phyloP scores from a whole-genome alignment of 1,139 yeast species.

The Diutina neorugosa region DNA sequence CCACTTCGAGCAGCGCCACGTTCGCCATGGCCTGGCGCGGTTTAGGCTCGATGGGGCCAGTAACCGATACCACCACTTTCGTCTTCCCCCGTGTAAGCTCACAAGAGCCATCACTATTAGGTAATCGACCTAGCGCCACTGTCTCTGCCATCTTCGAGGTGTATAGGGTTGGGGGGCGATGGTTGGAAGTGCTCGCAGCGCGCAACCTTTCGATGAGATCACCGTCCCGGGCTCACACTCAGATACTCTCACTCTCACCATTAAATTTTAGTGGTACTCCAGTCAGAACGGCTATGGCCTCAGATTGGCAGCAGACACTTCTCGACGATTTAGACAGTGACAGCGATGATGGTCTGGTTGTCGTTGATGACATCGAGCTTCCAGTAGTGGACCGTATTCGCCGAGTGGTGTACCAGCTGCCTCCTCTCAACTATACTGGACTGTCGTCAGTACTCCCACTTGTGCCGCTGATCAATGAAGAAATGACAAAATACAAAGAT shows the following conservation, averaged over 20 bases:
- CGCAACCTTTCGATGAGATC: background rate
- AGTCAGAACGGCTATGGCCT: background rate
- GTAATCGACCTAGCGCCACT: background rate
- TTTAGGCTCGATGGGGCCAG: constrained; percentile 88
- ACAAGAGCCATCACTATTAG: constrained; percentile 60
- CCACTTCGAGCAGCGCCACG: constrained; percentile 65
- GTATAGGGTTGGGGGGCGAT: background rate
- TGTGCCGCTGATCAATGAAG: background rate
- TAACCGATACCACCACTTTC: constrained; percentile 59
- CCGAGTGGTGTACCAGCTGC: background rate
- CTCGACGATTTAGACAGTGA: background rate
- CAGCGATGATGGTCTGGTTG: background rate
- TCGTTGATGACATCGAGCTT: background rate
- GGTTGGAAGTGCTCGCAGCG: background rate
- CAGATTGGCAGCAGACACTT: background rate
- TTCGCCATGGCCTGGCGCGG: constrained; percentile 78
- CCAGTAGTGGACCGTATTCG: background rate
- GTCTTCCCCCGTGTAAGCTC: constrained; percentile 38
- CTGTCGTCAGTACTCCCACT: background rate
- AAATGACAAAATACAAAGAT: background rate
- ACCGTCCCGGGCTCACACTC: background rate
- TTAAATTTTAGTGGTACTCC: too few species aligned
- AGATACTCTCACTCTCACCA: background rate
- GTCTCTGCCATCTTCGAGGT: background rate
- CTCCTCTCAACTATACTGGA: background rate